Evolutionary conservation across 352 stramenopile genomes (phyloP).

Genomic region (Pythium folliculosum): DNA sequence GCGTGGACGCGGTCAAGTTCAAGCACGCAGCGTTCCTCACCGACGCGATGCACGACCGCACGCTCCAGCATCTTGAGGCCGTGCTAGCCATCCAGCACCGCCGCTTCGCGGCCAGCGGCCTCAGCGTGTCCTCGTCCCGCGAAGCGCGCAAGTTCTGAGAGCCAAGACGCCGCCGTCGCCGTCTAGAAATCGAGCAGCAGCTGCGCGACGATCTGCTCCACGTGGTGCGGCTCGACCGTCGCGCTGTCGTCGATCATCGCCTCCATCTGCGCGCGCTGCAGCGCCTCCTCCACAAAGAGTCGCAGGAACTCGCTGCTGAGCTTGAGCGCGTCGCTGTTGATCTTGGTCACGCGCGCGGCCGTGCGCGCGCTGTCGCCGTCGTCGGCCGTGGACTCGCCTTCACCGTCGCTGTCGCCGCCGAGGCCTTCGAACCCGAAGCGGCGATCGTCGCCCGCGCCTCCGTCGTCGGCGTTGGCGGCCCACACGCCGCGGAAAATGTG

Average conservation of each 20-base stretch:
- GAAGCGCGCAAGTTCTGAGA: slow-evolving; percentile 21
- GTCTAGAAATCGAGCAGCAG: slow-evolving; percentile 74
- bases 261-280: slow-evolving; percentile 83
- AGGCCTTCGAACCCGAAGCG: background rate
- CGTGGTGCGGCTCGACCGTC: slow-evolving; percentile 67
- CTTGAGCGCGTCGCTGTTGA: slow-evolving; percentile 72
- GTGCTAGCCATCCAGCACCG: slow-evolving; percentile 31
- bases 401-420: slow-evolving; percentile 46
- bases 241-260: slow-evolving; percentile 85
- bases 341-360: slow-evolving; percentile 55
- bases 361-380: slow-evolving; percentile 30
- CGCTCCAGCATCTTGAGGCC: slow-evolving; percentile 35
- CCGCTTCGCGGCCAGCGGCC: slow-evolving; percentile 2
- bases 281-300: slow-evolving; percentile 74
- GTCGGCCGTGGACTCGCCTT: slow-evolving; percentile 42
- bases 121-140: background rate
- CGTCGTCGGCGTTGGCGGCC: slow-evolving; percentile 32
- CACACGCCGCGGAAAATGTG: slow-evolving; percentile 74
- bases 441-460: slow-evolving; percentile 18
- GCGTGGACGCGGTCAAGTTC: slow-evolving; percentile 41
- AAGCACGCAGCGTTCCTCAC: slow-evolving; percentile 55
- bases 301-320: slow-evolving; percentile 75
- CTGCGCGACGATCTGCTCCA: slow-evolving; percentile 83
- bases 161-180: background rate
- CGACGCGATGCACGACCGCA: slow-evolving; percentile 42